Evolutionary conservation across 768 basidiomycete species (phyloP).

Genomic region (Suillus clintonianus): DNA sequence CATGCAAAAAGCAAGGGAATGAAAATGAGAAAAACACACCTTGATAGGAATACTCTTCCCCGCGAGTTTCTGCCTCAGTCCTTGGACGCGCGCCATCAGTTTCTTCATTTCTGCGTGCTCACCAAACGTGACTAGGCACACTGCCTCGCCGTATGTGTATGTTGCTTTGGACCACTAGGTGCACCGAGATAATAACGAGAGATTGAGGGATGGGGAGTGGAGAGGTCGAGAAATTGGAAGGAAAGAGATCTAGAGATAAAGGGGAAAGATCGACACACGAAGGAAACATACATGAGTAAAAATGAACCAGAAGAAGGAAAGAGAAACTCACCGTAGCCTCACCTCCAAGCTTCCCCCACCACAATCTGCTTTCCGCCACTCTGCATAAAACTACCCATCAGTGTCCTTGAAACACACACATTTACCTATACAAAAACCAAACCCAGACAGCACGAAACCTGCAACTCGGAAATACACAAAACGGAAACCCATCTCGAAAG

Average conservation of each 20-base stretch:
- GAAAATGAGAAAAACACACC: constrained; percentile 36
- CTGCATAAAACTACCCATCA: background rate
- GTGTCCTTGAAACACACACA: background rate
- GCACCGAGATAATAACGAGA: background rate
- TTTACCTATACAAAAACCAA: background rate
- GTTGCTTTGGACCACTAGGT: constrained; percentile 73
- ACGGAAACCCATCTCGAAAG: constrained; percentile 47
- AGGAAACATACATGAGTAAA: background rate
- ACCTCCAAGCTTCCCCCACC: background rate
- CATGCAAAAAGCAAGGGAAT: background rate
- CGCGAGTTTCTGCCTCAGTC: constrained; percentile 82
- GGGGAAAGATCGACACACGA: no score
- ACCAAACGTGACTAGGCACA: constrained; percentile 66
- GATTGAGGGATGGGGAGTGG: no score
- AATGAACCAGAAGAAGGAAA: background rate
- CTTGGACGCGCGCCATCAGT: constrained; percentile 74
- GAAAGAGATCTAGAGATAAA: no score
- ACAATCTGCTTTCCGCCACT: background rate
- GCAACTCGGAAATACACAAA: no score
- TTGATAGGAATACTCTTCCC: constrained; percentile 75
- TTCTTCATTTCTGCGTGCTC: constrained; percentile 56
- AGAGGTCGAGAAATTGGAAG: constrained; percentile 25
- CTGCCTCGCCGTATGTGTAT: constrained; percentile 78
- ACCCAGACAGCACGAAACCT: background rate
- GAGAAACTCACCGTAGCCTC: no score